These are phyloP conservation scores for Plasmodium falciparum DNA, from an alignment of 169 alveolate genomes.

Conservation along the genomic window DNA sequence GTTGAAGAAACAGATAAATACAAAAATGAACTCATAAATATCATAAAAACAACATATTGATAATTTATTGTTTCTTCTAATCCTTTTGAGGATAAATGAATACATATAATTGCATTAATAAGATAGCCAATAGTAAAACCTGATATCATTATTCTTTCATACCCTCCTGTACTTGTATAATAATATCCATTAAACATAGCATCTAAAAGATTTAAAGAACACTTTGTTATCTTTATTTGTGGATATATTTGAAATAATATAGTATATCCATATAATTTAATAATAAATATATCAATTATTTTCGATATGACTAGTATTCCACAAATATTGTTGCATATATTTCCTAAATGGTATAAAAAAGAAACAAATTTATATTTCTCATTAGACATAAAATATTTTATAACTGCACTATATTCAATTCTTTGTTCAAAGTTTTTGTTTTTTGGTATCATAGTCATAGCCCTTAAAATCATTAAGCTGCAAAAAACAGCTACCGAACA, in stretches of 20 bases:
- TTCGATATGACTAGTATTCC: slow-evolving; percentile 84
- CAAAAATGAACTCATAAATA: slow-evolving; percentile 79
- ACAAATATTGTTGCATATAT: slow-evolving; percentile 78
- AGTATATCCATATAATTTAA: slow-evolving; percentile 81
- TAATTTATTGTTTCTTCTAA: slow-evolving; percentile 85
- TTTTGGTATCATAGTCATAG: slow-evolving; percentile 86
- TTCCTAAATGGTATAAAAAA: slow-evolving; percentile 81
- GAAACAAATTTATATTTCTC: slow-evolving; percentile 80
- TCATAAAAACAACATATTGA: slow-evolving; percentile 78
- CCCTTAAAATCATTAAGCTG: slow-evolving; percentile 84
- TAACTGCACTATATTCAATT: slow-evolving; percentile 85
- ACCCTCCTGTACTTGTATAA: slow-evolving; percentile 45
- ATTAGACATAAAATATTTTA: slow-evolving; percentile 83
- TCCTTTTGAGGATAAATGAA: slow-evolving; percentile 79
- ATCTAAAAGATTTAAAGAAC: slow-evolving; percentile 46
- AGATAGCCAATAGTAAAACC: slow-evolving; percentile 85
- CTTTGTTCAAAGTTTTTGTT: slow-evolving; percentile 85
- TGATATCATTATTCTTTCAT: slow-evolving; percentile 58
- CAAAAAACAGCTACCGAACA: slow-evolving; percentile 81
- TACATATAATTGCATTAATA: slow-evolving; percentile 80
- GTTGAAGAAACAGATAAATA: slow-evolving; percentile 80
- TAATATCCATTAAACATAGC: slow-evolving; percentile 65
- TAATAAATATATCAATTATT: slow-evolving; percentile 82
- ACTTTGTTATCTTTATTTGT: slow-evolving; percentile 44
- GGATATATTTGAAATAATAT: slow-evolving; percentile 83